These are phyloP conservation scores for Fistulinella prunicolor DNA, from an alignment of 768 basidiomycete genomes.

Conservation along the genomic window DNA sequence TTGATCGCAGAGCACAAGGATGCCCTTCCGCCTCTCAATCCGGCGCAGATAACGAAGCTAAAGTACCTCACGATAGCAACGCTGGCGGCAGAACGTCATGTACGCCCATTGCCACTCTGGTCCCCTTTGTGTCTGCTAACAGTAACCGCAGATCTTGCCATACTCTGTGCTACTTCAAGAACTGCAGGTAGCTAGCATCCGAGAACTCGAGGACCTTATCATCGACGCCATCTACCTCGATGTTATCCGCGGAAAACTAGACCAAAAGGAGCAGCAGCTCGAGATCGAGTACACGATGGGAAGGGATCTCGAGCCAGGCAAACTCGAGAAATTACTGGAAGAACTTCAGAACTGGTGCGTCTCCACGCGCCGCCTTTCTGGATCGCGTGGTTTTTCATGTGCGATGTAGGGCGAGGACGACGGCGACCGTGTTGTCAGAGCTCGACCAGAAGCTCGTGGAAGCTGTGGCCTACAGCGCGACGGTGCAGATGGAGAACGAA, in stretches of 20 bases:
- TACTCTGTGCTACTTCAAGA: constrained; percentile 69
- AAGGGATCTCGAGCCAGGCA: constrained; percentile 80
- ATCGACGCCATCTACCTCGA: constrained; percentile 96
- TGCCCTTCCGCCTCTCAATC: constrained; percentile 62
- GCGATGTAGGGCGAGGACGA: constrained; percentile 60
- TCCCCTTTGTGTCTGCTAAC: neutral
- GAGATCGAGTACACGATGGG: constrained; percentile 94
- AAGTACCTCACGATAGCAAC: constrained; percentile 92
- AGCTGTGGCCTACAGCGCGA: constrained; percentile 45
- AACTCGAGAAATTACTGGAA: constrained; percentile 55
- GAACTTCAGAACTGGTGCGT: constrained; percentile 68
- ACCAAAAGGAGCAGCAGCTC: constrained; percentile 86
- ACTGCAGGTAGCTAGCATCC: constrained; percentile 74
- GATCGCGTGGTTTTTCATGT: neutral
- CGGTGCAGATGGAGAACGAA: constrained; percentile 40
- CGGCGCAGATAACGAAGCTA: constrained; percentile 78
- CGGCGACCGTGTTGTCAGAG: constrained; percentile 64
- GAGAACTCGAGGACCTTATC: constrained; percentile 93
- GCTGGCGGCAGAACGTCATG: constrained; percentile 72
- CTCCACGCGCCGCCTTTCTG: neutral
- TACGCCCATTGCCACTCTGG: constrained; percentile 29
- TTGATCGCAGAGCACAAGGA: constrained; percentile 57
- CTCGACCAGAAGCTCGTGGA: constrained; percentile 67
- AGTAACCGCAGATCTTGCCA: constrained; percentile 61
- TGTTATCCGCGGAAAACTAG: constrained; percentile 85